Base-by-base conservation (phyloP, 2,329 filamentous ascomycete genomes). In the Trichoderma breve region DNA sequence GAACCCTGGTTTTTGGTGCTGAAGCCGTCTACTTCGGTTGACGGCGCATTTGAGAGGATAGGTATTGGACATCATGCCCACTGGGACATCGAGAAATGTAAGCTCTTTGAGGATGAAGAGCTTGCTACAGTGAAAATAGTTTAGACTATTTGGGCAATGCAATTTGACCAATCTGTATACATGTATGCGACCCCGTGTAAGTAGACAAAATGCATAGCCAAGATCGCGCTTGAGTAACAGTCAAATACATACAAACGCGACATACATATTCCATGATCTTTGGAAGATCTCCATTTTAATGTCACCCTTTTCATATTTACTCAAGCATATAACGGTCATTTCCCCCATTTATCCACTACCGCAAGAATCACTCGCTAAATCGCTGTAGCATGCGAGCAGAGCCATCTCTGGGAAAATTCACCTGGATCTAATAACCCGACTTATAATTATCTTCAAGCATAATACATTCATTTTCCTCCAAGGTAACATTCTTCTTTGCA, bases 281-380 rank as follows among this genome's bases (percentile, higher is more conserved):
- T 43, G 3, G 7, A 43, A 18, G 18, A 43, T n/a, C 18, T 18
- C 18, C 1, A 9, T 43, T 43, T 43, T 4, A n/a, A 43, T 9
- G 18, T n/a, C 4, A 1, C 18, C 7, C 7, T n/a, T 43, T n/a
- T 8, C 18, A n/a, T n/a, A 4, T 43, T 43, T n/a, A n/a, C 39
- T n/a, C 7, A 43, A 9, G 7, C 39, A n/a, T 43, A 3, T 43
- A 43, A 43, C 8, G 18, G 7, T 3, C 39, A 43, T 8, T 8
- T 18, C 6, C 0, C 15, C 14, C 6, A 4, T n/a, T 43, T 8
- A 43, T 43, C 39, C 15, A 43, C 36, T 18, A 39, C 36, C 15
- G 3, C 18, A n/a, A 47, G 7, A 11, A 8, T n/a, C 39, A 47
- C 18, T n/a, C 1, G 3, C 18, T n/a, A 0, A n/a, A n/a, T 1